Base-by-base conservation (phyloP, 1,284 basidiomycete species). In the Rhodotorula sp. region DNA sequence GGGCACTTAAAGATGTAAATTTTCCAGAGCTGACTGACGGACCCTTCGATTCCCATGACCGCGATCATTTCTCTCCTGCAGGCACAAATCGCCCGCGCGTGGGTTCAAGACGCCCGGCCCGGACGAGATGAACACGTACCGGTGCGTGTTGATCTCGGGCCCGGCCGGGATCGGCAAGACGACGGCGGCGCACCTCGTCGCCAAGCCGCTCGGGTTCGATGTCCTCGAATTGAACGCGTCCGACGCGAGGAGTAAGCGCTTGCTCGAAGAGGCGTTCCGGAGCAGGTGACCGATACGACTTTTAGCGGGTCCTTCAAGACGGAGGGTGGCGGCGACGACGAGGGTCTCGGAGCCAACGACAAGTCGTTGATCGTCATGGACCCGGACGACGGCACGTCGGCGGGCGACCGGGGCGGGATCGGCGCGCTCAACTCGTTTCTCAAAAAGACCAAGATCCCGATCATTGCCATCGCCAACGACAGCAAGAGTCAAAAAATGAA, bases 321-420 rank as follows among this genome's bases (percentile, higher is more conserved):
- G 23, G 34, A 48, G 18, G 57, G 90, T 3, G 82, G 23, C 46
- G 51, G 31, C 15, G 31, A 29, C 7, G 12, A 5, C 6, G 16
- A 58, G 3, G 70, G 67, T 15, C 82, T 94, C 3, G 79, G 84
- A 16, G 87, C 97, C 72, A 92, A 90, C 0, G 87, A 91, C 76
- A 88, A 86, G 78, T 89, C 91, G 0, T 93, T 93, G 75, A 83
- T 99, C 58, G 97, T 99, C 81, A 97, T 99, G 93, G 97, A 99
- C 80, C 96, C 99, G 81, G 96, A 99, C 0, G 96, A 99, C 78
- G 96, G 97, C 14, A 99, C 99, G 94, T 97, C 93, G 10, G 92
- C 92, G 3, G 96, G 96, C 39, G 97, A 99, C 82, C 87, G 96
- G 64, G 67, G 97, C 29, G 96, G 96, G 73, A 91, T 98, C 1